Percentiles rank a stretch among this genome's conserved stretches.
phyloP scores from a whole-genome alignment of 805 yeast genomes.

The Schizosaccharomyces octosporus region DNA sequence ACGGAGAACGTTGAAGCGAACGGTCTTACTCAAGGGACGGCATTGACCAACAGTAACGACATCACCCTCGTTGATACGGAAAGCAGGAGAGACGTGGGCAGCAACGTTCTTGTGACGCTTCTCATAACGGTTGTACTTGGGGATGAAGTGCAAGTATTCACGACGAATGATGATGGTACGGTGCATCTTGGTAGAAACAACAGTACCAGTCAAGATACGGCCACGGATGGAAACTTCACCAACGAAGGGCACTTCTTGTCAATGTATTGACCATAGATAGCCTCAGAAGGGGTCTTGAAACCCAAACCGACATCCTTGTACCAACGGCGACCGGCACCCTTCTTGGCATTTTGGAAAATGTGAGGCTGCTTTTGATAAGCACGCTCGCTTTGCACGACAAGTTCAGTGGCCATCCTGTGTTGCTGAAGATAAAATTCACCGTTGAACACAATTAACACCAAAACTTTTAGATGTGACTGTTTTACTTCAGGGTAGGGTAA shows the following conservation, averaged over 20 bases:
- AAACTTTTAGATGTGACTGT: background rate
- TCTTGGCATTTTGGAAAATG: slow-evolving; percentile 98
- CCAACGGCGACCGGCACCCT: slow-evolving; percentile 40
- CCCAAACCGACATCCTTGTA: slow-evolving; percentile 98
- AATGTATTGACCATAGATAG: slow-evolving; percentile 95
- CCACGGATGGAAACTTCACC: slow-evolving; percentile 97
- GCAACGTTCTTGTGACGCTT: slow-evolving; percentile 99
- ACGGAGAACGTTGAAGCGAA: slow-evolving; percentile 97
- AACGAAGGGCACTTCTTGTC: slow-evolving; percentile 94
- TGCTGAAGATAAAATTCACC: background rate
- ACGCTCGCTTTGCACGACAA: slow-evolving; percentile 99
- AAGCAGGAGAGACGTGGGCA: slow-evolving; percentile 99
- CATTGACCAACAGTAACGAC: slow-evolving; percentile 98
- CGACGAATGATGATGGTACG: slow-evolving; percentile 99
- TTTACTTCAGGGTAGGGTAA: background rate
- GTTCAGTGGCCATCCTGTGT: slow-evolving; percentile 78
- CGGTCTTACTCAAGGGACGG: slow-evolving; percentile 98
- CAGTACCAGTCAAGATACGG: slow-evolving; percentile 96
- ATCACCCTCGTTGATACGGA: slow-evolving; percentile 99
- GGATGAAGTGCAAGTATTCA: slow-evolving; percentile 98
- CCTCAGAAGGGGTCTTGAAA: slow-evolving; percentile 98
- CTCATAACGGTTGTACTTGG: slow-evolving; percentile 99
- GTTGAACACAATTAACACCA: background rate
- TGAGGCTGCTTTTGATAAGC: slow-evolving; percentile 99
- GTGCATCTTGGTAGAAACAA: slow-evolving; percentile 99